Percentiles rank a stretch among this genome's conserved stretches.
Conservation (phyloP, 2,329 filamentous ascomycete species). For the Epichloe coenophiala region DNA sequence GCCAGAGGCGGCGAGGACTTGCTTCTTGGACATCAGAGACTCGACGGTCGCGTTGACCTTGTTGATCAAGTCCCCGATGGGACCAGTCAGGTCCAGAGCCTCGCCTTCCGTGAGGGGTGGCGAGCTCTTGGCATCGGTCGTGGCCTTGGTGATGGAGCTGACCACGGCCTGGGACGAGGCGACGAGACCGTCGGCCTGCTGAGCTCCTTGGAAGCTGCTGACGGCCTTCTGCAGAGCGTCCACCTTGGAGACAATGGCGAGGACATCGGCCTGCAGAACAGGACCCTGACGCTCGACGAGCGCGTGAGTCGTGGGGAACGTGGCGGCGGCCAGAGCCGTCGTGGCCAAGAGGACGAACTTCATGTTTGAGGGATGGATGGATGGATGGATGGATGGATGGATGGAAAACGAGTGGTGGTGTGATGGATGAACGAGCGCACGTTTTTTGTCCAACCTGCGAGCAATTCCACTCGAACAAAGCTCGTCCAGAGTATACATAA, state of each 20-base stretch:
- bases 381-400: too few species aligned
- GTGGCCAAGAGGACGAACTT: slow-evolving; percentile 6
- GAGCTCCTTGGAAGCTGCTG: neutral
- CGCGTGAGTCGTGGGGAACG: neutral
- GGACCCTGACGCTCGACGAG: neutral
- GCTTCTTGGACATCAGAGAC: slow-evolving; percentile 2
- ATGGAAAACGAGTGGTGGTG: neutral
- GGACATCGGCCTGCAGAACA: neutral
- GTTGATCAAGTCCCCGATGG: neutral
- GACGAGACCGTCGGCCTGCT: neutral
- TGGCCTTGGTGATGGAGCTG: neutral
- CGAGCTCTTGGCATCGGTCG: neutral
- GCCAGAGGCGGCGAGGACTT: neutral
- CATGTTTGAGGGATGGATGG: neutral
- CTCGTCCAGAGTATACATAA: too few species aligned
- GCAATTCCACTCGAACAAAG: too few species aligned
- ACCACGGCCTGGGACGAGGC: neutral
- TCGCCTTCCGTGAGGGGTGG: neutral
- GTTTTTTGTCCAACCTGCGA: neutral
- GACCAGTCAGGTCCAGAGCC: neutral
- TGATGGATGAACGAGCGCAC: neutral
- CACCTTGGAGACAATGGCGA: neutral
- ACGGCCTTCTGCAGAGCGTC: neutral
- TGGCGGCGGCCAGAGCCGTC: neutral
- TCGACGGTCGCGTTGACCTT: neutral